Base-by-base conservation (phyloP, 148 eudicot species). In the Diospyros kaki region DNA sequence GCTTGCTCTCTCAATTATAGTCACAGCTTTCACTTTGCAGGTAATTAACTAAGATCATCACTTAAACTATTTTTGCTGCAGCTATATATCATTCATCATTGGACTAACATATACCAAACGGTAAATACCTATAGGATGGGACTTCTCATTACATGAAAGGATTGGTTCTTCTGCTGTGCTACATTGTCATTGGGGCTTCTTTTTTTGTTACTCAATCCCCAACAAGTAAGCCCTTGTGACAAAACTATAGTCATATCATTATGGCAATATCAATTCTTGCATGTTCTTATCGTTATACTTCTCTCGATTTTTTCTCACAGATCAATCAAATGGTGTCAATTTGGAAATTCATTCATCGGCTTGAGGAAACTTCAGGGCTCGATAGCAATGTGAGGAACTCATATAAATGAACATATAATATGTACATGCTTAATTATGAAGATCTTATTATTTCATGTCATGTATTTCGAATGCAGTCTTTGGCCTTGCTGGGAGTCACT, bases 21-120 rank as follows among this genome's bases (percentile, higher is more conserved):
- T 92, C 78, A 88, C 92, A 12, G 83, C 89, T 64, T 89, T 92
- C 79, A 76, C 91, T 63, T 78, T 95, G 63, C 98, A 94, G 91
- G 98, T 88, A 76, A 66, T 15, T 48, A n/a, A 48, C 8, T 48
- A 48, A 48, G 4, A 4, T 48, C 4, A 48, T 48, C 52, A 28
- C 28, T 28, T 8, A 48, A 48, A 48, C 8, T 48, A 48, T 8
- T 48, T 4, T 8, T 48, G 4, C 1, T 48, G 52, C 8, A 4
- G 4, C 4, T 48, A 48, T 48, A 48, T 48, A 48, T 48, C 52
- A 48, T 48, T 48, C 4, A 48, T 48, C 1, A 62, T 68, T 4
- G 28, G 4, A 4, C n/a, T 68, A 68, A 68, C 72, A 51, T 13
- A 38, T 14, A 17, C 1, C 52, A 3, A 12, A 1, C 1, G 38